These are phyloP conservation scores for Ceratocystis cacaofunesta DNA, from an alignment of 2,329 filamentous ascomycete species.

Conservation along the genomic window DNA sequence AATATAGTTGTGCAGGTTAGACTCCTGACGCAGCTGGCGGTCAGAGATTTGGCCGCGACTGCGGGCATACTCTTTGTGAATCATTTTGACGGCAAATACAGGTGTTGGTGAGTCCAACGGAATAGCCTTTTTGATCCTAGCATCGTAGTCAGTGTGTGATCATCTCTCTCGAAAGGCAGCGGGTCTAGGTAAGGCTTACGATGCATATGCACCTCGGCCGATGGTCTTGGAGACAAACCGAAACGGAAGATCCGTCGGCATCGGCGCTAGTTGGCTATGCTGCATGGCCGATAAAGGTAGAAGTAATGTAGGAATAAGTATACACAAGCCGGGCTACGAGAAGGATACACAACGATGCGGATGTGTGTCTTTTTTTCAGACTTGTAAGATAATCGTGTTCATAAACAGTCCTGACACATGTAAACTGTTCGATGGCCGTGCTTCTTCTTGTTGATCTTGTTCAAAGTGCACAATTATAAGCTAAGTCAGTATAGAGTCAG, in stretches of 20 bases:
- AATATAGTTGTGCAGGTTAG: slow-evolving; percentile 75
- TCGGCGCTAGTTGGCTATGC: slow-evolving; percentile 68
- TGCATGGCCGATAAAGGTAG: slow-evolving; percentile 6
- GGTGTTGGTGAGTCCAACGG: slow-evolving; percentile 54
- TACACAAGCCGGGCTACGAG: background rate
- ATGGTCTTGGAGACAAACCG: slow-evolving; percentile 93
- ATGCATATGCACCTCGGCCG: slow-evolving; percentile 91
- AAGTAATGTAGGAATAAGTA: background rate
- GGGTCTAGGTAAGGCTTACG: slow-evolving; percentile 38
- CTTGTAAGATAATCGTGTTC: background rate
- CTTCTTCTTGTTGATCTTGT: background rate
- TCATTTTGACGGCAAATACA: slow-evolving; percentile 94
- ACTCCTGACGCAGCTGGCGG: slow-evolving; percentile 85
- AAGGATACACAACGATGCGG: background rate
- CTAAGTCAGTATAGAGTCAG: background rate
- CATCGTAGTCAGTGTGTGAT: slow-evolving; percentile 17
- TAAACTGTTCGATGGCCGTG: background rate
- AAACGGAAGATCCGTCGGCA: slow-evolving; percentile 77
- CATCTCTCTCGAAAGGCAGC: background rate
- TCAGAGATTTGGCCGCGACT: slow-evolving; percentile 75
- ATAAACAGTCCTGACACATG: background rate
- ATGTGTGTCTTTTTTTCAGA: background rate
- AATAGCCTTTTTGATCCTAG: slow-evolving; percentile 81
- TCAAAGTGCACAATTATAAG: background rate
- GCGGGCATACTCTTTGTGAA: slow-evolving; percentile 90